Evolutionary conservation across 257 asterid species (phyloP), one percentile per base, ranked within the genome.

Genomic region (Fraxinus cuspidata): DNA sequence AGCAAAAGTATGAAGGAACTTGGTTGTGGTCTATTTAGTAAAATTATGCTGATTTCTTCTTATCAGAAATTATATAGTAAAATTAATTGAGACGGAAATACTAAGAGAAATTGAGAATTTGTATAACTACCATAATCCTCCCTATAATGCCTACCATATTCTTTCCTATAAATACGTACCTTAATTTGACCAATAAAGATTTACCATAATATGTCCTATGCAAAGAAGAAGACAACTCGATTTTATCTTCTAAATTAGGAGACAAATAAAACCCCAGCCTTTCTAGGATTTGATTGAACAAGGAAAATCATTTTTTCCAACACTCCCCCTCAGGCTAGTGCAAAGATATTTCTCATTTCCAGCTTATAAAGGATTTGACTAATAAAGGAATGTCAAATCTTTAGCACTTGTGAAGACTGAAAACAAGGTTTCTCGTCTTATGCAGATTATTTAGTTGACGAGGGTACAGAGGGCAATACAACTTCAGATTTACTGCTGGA

Each of bases 371-470:
- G 34, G 34, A 31, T 31, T n/a, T 58, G 29, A 58, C 29, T 58
- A n/a, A n/a, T 4, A 23, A 21, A 7, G 29, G 4, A 58, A 58
- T 6, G 31, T 23, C 67, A 58, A 58, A 21, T 58, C 67, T 58
- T 58, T 31, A 6, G 25, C 68, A 34, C 34, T 34, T 15, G 4
- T 74, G 76, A 7, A 77, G 75, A 28, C 73, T 71, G 68, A 79
- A 40, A 72, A n/a, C 3, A 56, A 7, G 25, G 80, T 86, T 65
- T 70, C 60, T 74, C 80, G 71, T 83, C 83, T 83, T 78, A 58
- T 74, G 71, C 90, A 96, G 99, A 96, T 96, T 92, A 89, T 85
- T 97, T 96, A 77, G 96, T 96, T 82, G 99, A 93, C 87, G 98
- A 96, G 86, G 94, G 99, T 73, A 80, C 89, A 4, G 99, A 96